Evolutionary conservation across 2,329 filamentous ascomycete genomes (phyloP).

Genomic region (Tothia fuscella): DNA sequence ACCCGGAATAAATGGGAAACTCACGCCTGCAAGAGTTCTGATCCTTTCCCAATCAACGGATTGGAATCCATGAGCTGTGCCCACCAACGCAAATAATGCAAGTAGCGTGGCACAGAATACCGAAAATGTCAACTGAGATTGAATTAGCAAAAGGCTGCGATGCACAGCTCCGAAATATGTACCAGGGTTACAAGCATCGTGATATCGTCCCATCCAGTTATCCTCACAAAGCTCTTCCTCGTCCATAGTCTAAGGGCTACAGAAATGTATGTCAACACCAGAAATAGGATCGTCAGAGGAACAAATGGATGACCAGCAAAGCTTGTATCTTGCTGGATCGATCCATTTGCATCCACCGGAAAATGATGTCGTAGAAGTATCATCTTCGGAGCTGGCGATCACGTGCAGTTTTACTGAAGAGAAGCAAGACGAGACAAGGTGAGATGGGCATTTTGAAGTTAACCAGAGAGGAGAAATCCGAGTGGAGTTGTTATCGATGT

Average conservation of each 20-base stretch:
- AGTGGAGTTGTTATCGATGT: too few species aligned
- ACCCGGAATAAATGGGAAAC: neutral
- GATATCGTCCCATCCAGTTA: constrained; percentile 31
- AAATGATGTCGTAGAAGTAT: too few species aligned
- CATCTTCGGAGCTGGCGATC: too few species aligned
- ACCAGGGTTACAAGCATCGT: constrained; percentile 29
- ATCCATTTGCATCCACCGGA: too few species aligned
- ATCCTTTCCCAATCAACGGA: constrained; percentile 6
- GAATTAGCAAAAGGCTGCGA: neutral
- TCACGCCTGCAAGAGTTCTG: neutral
- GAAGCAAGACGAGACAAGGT: too few species aligned
- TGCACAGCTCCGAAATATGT: constrained; percentile 1
- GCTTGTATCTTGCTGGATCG: too few species aligned
- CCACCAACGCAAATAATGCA: neutral
- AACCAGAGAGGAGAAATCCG: too few species aligned
- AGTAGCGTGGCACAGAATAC: constrained; percentile 16
- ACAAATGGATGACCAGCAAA: neutral
- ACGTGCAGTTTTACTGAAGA: too few species aligned
- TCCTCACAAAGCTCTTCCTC: neutral
- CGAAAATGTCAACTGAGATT: constrained; percentile 18
- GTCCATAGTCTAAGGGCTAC: constrained; percentile 2
- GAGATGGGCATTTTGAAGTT: too few species aligned
- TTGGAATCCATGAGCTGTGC: neutral
- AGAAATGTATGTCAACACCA: neutral
- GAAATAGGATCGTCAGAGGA: constrained; percentile 3